Base-by-base conservation (phyloP, 2,329 filamentous ascomycete genomes). In the Monilinia fructigena region DNA sequence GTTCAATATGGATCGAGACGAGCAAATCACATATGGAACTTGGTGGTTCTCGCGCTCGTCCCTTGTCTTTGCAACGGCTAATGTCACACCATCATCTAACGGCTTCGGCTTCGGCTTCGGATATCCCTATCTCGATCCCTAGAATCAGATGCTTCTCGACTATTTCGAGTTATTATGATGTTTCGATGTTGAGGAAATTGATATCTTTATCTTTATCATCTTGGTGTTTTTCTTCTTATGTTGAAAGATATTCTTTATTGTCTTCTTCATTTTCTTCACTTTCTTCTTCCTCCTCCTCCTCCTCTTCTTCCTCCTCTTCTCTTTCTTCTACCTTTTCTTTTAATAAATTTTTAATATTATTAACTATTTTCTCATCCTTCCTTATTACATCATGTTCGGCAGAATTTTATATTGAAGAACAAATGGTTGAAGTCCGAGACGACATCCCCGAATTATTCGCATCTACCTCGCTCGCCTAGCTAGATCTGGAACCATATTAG, bases 401-500 rank as follows among this genome's bases (percentile, higher is more conserved):
- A 1, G 50, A 60, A 35, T 38, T 70, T 20, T 70, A 70, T 40
- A 70, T 75, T 47, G 67, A 72, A 53, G 74, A 73, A 55, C 67
- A 70, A 55, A 71, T 75, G 72, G 55, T 75, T 12, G 74, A 75
- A 60, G 54, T 63, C 14, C 31, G 66, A 52, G 53, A 67, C 38
- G 67, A 66, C 10, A 66, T 68, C 45, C 31, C 67, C 26, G 67
- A 71, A 52, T 45, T 66, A 53, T 63, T 71, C 35, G 68, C 68
- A 71, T 75, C 71, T 56, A 65, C 73, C 64, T 75, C 40, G 70
- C 65, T 16, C 69, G 67, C n/a, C 70, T 75, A 58, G 70, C 73
- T 68, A 63, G 68, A 67, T 73, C 73, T 23, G 74, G 75, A n/a
- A 69, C 68, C 5, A 72, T 76, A 56, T 55, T 75, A 1, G 72